These are phyloP conservation scores for Aspergillus calidoustus DNA, from an alignment of 2,329 filamentous ascomycete genomes.

Conservation along the genomic window DNA sequence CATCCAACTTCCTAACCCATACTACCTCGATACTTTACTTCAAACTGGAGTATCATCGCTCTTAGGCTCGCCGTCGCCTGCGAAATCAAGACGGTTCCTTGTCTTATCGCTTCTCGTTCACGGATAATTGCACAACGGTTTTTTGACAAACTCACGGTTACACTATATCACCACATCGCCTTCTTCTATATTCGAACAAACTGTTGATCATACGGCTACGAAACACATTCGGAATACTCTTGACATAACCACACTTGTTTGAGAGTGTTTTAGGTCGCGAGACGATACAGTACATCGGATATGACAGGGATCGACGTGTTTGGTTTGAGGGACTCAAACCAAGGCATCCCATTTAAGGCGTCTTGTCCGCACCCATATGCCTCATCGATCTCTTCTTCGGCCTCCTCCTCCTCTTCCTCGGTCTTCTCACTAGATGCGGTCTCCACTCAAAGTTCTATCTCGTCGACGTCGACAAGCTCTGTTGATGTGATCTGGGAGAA, in stretches of 20 bases:
- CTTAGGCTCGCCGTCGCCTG: constrained; percentile 39
- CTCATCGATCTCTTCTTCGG: constrained; percentile 72
- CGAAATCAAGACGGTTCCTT: constrained; percentile 35
- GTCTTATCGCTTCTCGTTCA: constrained; percentile 36
- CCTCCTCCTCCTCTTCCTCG: constrained; percentile 76
- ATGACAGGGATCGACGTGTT: constrained; percentile 52
- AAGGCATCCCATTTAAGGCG: constrained; percentile 41
- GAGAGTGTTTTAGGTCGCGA: constrained; percentile 25
- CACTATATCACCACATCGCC: constrained; percentile 27
- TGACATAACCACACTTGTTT: constrained; percentile 25
- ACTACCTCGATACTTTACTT: constrained; percentile 19
- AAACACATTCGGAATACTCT: constrained; percentile 6
- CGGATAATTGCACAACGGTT: constrained; percentile 40
- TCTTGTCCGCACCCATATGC: constrained; percentile 63
- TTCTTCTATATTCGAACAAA: constrained; percentile 20
- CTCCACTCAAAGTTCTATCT: constrained; percentile 71
- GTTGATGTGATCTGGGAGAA: constrained; percentile 57
- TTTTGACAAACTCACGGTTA: constrained; percentile 26
- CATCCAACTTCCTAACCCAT: constrained; percentile 5
- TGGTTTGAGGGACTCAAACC: constrained; percentile 47
- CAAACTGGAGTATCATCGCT: constrained; percentile 33
- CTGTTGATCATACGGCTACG: constrained; percentile 23
- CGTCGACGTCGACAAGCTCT: constrained; percentile 67
- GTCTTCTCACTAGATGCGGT: constrained; percentile 72
- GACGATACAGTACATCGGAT: constrained; percentile 37